A percentile compares a stretch with the other conserved stretches of the same genome.
These are phyloP conservation scores for Cladophialophora chaetospira DNA, from an alignment of 2,329 filamentous ascomycete species.

Conservation along the genomic window DNA sequence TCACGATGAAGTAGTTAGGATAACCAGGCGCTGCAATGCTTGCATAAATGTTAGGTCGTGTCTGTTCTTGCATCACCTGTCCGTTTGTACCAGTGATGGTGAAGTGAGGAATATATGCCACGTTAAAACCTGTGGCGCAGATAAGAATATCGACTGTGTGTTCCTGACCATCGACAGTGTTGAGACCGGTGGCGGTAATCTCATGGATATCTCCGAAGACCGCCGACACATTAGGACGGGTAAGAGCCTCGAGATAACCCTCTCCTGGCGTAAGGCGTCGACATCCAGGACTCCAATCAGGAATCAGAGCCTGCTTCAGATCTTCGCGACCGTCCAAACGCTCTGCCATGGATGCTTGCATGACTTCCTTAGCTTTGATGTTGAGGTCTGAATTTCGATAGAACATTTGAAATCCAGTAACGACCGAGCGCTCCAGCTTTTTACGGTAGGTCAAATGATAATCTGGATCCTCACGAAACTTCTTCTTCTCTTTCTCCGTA, in stretches of 20 bases:
- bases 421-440: constrained; percentile 22
- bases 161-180: constrained; percentile 31
- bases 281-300: constrained; percentile 42
- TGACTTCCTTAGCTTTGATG: constrained; percentile 12
- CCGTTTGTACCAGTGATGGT: constrained; percentile 39
- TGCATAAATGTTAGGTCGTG: constrained; percentile 42
- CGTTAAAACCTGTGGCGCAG: constrained; percentile 44
- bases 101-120: constrained; percentile 46
- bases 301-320: constrained; percentile 27
- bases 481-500: constrained; percentile 24
- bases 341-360: constrained; percentile 29
- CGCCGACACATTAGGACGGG: constrained; percentile 30
- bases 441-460: constrained; percentile 26
- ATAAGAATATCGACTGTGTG: constrained; percentile 32
- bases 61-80: background rate
- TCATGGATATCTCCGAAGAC: constrained; percentile 28
- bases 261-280: constrained; percentile 50
- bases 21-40: constrained; percentile 49
- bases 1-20: constrained; percentile 42
- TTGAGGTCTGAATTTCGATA: constrained; percentile 16
- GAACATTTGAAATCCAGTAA: constrained; percentile 16
- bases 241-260: constrained; percentile 27
- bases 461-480: constrained; percentile 22
- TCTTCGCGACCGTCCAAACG: constrained; percentile 26
- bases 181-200: constrained; percentile 30